Conservation (phyloP, 2,329 filamentous ascomycete species). For the Madurella fahalii region DNA sequence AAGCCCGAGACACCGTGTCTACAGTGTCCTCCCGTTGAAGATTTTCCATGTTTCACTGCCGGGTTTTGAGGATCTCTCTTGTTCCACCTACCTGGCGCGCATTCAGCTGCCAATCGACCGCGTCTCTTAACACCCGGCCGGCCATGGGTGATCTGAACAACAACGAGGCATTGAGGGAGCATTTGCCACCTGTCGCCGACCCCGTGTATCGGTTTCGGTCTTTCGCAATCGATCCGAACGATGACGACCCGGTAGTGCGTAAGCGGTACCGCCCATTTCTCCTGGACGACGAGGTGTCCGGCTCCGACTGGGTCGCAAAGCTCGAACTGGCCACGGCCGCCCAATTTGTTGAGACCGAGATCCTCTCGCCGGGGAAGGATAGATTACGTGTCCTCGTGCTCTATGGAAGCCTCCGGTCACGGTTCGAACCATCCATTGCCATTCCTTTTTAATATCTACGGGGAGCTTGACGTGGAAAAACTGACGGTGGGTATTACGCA, state of each 20-base stretch:
- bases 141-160: conserved; percentile 5
- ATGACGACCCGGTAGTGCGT: conserved; percentile 46
- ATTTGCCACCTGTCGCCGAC: conserved; percentile 21
- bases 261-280: conserved; percentile 56
- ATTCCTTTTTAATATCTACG: too few relatives aligned
- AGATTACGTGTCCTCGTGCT: conserved; percentile 55
- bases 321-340: conserved; percentile 53
- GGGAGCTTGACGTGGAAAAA: too few relatives aligned
- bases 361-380: conserved; percentile 35
- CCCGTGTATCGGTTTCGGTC: conserved; percentile 28
- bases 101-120: neutral
- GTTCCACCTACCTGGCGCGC: neutral
- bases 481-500: too few relatives aligned
- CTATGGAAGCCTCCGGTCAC: conserved; percentile 54
- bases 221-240: conserved; percentile 39
- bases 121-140: neutral
- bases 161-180: conserved; percentile 23
- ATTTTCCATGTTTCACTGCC: too few relatives aligned
- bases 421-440: conserved; percentile 22
- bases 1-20: too few relatives aligned
- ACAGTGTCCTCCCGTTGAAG: too few relatives aligned
- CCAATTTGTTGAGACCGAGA: conserved; percentile 44
- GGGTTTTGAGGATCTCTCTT: neutral
- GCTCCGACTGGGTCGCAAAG: conserved; percentile 51
- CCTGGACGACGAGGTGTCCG: conserved; percentile 33